Evolutionary conservation across 495 filamentous ascomycete genomes (phyloP), one percentile per base, ranked within the genome.

Genomic region (Xylaria intraflava): DNA sequence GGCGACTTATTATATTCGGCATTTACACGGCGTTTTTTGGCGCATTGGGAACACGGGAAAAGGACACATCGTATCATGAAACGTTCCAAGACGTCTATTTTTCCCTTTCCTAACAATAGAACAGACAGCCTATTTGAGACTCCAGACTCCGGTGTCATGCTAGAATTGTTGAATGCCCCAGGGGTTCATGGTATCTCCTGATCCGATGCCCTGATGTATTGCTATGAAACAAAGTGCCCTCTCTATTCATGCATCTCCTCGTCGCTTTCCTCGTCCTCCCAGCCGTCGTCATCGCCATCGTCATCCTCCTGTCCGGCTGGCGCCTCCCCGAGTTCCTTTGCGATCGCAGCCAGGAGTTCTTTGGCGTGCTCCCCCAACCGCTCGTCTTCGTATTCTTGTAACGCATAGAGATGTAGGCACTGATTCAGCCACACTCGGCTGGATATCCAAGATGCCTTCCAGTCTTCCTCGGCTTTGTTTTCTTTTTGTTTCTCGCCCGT

Each of bases 321-420:
- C 17, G 67, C 68, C 49, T 79, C 78, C 0, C 83, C 81, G 0
- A 88, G 66, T 49, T 77, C 77, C 20, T 68, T 65, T 43, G 74
- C 77, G 46, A 89, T 76, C 5, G 65, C 70, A 24, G 65, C 61
- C 20, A 86, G 62, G 24, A 89, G 65, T 64, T 88, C 85, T 40
- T 69, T 64, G 1, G 83, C 78, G 65, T 89, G 86, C 29, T 83
- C 83, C 33, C 77, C 73, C 14, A 89, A 74, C 53, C 81, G 67
- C 22, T 87, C 83, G 60, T 89, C 86, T 59, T 89, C 86, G 62
- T 88, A 88, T 19, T 85, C 82, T 42, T 85, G 78, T 54, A 72
- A 60, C 19, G 73, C 58, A 58, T 80, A 88, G 8, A 86, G 72
- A 56, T 78, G 75, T 16, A 85, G 68, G 55, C 79, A 81, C 45